Percentiles rank a stretch among this genome's conserved stretches.
Conservation (phyloP, 2,329 filamentous ascomycete genomes). For the Epichloe sp. region DNA sequence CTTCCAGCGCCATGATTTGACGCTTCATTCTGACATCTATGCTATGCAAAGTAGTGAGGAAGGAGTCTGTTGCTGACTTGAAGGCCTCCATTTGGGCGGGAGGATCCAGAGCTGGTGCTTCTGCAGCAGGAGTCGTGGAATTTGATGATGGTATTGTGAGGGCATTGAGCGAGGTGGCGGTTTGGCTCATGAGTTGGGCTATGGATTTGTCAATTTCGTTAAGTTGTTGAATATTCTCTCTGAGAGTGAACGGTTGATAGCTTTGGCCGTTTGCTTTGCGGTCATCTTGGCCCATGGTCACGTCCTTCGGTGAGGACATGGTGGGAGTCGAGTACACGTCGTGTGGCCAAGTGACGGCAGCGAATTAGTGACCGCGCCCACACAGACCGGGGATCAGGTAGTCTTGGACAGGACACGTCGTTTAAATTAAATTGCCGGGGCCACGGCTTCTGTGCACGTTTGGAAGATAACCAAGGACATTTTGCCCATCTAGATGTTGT, state of each 20-base stretch:
- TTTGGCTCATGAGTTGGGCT: conserved; percentile 28
- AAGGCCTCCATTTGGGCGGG: conserved; percentile 42
- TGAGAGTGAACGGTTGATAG: conserved; percentile 50
- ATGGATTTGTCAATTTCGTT: conserved; percentile 59
- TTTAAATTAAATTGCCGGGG: too few species aligned
- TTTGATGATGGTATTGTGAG: conserved; percentile 24
- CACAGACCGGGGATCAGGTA: too few species aligned
- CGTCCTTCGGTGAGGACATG: conserved; percentile 21
- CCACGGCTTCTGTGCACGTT: too few species aligned
- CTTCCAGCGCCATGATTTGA: conserved; percentile 62
- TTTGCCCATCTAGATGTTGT: too few species aligned
- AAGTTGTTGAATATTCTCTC: conserved; percentile 70
- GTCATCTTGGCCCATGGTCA: conserved; percentile 16
- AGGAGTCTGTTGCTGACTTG: conserved; percentile 48
- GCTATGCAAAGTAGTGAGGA: conserved; percentile 59
- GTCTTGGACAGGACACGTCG: too few species aligned
- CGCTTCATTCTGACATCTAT: conserved; percentile 60
- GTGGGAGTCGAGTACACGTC: background rate
- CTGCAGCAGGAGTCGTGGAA: conserved; percentile 6
- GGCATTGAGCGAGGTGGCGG: conserved; percentile 31
- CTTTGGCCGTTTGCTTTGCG: conserved; percentile 9
- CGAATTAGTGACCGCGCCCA: too few species aligned
- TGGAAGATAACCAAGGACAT: too few species aligned
- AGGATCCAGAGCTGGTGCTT: conserved; percentile 21
- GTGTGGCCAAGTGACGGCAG: background rate